Evolutionary conservation across 768 basidiomycete genomes (phyloP).

Genomic region (Lactarius indigo): DNA sequence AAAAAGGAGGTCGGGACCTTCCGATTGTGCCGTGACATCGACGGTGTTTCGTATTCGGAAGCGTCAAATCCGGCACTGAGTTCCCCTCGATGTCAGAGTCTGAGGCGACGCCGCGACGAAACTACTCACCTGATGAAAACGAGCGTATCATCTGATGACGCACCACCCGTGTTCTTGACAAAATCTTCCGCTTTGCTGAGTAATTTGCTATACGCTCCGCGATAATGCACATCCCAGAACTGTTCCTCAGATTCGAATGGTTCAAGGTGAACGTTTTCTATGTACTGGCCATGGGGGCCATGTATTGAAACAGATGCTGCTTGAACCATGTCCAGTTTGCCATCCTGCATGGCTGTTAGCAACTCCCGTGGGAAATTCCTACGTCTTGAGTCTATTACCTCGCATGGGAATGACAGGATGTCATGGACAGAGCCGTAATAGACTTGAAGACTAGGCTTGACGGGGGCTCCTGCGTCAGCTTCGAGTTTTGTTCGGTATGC

Average conservation of each 20-base stretch:
- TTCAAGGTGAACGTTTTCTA: slow-evolving; percentile 83
- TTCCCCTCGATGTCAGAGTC: slow-evolving; percentile 2
- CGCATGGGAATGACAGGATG: slow-evolving; percentile 87
- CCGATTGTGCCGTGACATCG: slow-evolving; percentile 91
- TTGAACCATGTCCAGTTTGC: slow-evolving; percentile 71
- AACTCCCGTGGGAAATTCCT: not conserved
- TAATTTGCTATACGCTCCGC: slow-evolving; percentile 55
- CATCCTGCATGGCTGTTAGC: slow-evolving; percentile 52
- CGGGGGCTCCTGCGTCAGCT: slow-evolving; percentile 37
- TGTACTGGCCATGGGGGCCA: slow-evolving; percentile 79
- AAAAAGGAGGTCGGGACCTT: slow-evolving; percentile 87
- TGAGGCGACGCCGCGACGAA: not conserved
- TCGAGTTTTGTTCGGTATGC: slow-evolving; percentile 68
- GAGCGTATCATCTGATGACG: slow-evolving; percentile 64
- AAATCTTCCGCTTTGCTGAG: slow-evolving; percentile 69
- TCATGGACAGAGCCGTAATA: slow-evolving; percentile 97
- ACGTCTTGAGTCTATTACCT: slow-evolving; percentile 43
- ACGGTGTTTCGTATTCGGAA: slow-evolving; percentile 82
- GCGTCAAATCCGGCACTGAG: slow-evolving; percentile 91
- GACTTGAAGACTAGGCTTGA: slow-evolving; percentile 51
- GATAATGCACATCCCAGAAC: slow-evolving; percentile 75
- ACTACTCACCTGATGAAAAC: slow-evolving; percentile 79
- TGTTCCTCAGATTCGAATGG: slow-evolving; percentile 67
- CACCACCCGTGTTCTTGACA: slow-evolving; percentile 58
- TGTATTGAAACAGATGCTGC: slow-evolving; percentile 83